A percentile compares a stretch with the other conserved stretches of the same genome.
Evolutionary conservation across 1,284 basidiomycete species (phyloP).

Genomic region (Tranzscheliella williamsii): DNA sequence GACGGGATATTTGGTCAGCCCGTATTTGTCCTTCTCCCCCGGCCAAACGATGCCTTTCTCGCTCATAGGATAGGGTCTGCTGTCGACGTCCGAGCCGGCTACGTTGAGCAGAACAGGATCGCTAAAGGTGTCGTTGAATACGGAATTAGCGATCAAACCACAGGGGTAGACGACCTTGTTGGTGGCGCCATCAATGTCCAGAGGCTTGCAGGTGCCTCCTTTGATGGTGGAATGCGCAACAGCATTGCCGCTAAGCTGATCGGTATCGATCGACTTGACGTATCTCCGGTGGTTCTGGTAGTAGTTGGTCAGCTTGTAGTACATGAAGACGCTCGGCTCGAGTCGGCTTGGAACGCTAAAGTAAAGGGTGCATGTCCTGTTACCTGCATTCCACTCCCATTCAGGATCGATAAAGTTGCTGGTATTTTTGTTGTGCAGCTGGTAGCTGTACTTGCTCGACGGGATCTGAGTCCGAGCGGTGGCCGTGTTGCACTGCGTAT

Average conservation of each 20-base stretch:
- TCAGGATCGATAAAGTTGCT: conserved; percentile 56
- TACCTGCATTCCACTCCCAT: conserved; percentile 28
- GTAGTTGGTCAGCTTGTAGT: conserved; percentile 76
- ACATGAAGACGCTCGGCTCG: conserved; percentile 78
- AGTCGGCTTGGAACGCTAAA: conserved; percentile 74
- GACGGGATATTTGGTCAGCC: conserved; percentile 53
- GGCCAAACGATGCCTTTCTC: conserved; percentile 87
- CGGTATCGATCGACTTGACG: conserved; percentile 83
- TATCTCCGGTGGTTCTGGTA: conserved; percentile 99
- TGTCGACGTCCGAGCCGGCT: conserved; percentile 62
- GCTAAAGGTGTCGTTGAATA: conserved; percentile 91
- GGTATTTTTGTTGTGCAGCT: conserved; percentile 56
- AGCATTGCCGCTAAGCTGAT: conserved; percentile 80
- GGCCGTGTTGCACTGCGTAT: conserved; percentile 74
- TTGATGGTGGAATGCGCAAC: conserved; percentile 63
- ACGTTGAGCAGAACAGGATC: conserved; percentile 70
- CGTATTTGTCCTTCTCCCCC: conserved; percentile 87
- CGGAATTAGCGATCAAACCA: conserved; percentile 95
- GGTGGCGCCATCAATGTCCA: conserved; percentile 64
- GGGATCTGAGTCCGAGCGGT: conserved; percentile 66
- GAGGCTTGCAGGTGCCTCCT: conserved; percentile 84
- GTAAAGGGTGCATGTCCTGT: conserved; percentile 48
- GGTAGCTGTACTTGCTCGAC: conserved; percentile 72
- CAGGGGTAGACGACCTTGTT: conserved; percentile 74
- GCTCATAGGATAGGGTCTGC: conserved; percentile 72